phyloP scores from a whole-genome alignment of 1,284 basidiomycete genomes.

The Porogramme epimiltina region DNA sequence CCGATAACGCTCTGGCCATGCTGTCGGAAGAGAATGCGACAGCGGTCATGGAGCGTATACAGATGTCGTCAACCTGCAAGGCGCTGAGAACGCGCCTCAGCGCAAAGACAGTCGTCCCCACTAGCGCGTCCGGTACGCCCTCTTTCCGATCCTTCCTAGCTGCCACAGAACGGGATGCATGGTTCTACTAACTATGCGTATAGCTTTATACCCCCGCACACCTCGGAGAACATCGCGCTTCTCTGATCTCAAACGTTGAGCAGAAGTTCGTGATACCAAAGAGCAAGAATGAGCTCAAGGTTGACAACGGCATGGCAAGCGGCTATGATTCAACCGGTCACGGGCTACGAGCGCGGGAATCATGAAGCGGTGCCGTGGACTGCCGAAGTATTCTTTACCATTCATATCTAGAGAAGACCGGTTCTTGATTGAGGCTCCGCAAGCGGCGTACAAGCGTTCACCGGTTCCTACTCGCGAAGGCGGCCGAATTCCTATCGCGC shows the following conservation, averaged over 20 bases:
- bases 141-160: no score
- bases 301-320: conserved; percentile 81
- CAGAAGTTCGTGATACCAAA: conserved; percentile 84
- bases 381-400: no score
- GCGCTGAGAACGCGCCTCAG: conserved; percentile 91
- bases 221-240: no score
- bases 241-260: conserved; percentile 73
- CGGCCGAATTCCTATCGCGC: conserved; percentile 94
- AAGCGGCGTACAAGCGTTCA: conserved; percentile 28
- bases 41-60: conserved; percentile 94
- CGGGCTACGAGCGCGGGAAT: conserved; percentile 89
- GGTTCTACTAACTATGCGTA: no score
- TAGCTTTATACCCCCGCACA: conserved; percentile 92
- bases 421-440: not conserved
- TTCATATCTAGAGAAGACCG: no score
- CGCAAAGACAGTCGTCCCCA: conserved; percentile 94
- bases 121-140: no score
- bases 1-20: conserved; percentile 79
- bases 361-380: conserved; percentile 87
- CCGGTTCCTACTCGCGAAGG: conserved; percentile 60
- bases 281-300: conserved; percentile 75
- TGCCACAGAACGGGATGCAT: no score
- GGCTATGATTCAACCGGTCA: conserved; percentile 95
- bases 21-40: conserved; percentile 80
- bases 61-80: conserved; percentile 90